Base-by-base conservation (phyloP, 352 stramenopile species). In the Globisporangium perplexum region DNA sequence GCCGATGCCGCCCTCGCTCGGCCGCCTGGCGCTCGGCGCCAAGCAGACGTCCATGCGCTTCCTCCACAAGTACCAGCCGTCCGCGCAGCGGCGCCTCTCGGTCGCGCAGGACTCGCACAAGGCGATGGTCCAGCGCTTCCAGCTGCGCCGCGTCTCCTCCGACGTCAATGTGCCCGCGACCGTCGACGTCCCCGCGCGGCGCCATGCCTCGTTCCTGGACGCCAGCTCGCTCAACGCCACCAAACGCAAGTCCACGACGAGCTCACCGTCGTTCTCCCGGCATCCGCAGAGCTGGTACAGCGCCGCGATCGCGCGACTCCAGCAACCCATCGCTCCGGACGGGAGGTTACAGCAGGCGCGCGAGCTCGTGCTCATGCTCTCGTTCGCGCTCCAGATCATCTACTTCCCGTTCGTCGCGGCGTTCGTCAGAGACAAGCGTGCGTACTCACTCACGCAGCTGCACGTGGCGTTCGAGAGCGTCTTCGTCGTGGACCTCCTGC, bases 81-180 rank as follows among this genome's bases (percentile, higher is more conserved):
- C 30, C 10, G 14, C 20, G 20, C 31, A 44, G 47, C 26, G 33
- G 18, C 26, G 44, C 17, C 24, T 31, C 6, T 41, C 20, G 24
- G 38, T 41, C 24, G 41, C 30, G 38, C 26, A 55, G 24, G 15
- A 28, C 46, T 38, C 31, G 3, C 31, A 76, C 39, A 69, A 81
- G 46, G 46, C 70, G n/a, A 72, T 82, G 63, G 79, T 84, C 63
- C 63, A 73, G 43, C 68, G 68, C 1, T 84, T 79, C 52, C 73
- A 81, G 47, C 30, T 82, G 20, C 38, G 49, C 1, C 49, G 24
- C 5, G 18, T 55, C 17, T 20, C 49, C 33, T 44, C 28, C 8
- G 28, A 23, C 31, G 15, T 33, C 20, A 24, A 35, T 36, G 31
- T 38, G 31, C 24, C 12, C 18, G 24, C 12, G 18, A 11, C 22